phyloP scores from a whole-genome alignment of 148 eudicot species.

The Fallopia convolvulus region DNA sequence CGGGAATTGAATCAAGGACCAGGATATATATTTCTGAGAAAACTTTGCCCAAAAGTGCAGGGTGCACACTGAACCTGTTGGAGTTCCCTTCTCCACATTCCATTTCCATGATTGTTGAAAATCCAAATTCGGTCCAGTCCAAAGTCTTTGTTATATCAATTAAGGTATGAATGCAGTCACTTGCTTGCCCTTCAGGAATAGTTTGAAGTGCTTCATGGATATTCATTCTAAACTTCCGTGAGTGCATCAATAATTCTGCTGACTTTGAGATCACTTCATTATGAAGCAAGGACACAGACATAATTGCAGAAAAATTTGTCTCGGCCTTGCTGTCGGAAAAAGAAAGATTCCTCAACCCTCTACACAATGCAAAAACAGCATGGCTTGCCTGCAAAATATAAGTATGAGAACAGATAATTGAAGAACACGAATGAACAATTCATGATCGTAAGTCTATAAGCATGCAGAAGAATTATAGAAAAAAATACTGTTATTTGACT shows the following conservation, averaged over 20 bases:
- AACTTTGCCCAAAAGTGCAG: slow-evolving; percentile 55
- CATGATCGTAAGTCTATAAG: background rate
- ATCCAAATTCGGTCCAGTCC: slow-evolving; percentile 53
- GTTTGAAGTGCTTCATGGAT: slow-evolving; percentile 51
- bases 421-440: slow-evolving; percentile 1
- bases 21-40: slow-evolving; percentile 60
- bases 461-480: background rate
- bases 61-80: slow-evolving; percentile 28
- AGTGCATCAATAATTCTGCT: slow-evolving; percentile 45
- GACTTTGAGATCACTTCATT: slow-evolving; percentile 46
- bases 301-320: slow-evolving; percentile 14
- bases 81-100: slow-evolving; percentile 21
- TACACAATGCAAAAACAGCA: slow-evolving; percentile 64
- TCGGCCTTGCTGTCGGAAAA: slow-evolving; percentile 24
- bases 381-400: slow-evolving; percentile 49
- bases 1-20: slow-evolving; percentile 63
- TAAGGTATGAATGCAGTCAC: slow-evolving; percentile 52
- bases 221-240: slow-evolving; percentile 58
- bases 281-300: slow-evolving; percentile 21
- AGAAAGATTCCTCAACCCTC: slow-evolving; percentile 45
- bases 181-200: slow-evolving; percentile 93
- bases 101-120: slow-evolving; percentile 20
- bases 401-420: slow-evolving; percentile 17
- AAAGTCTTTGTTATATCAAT: slow-evolving; percentile 66
- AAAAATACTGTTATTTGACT: background rate